These are phyloP conservation scores for Neurospora sp. DNA, from an alignment of 495 filamentous ascomycete species.

Conservation along the genomic window DNA sequence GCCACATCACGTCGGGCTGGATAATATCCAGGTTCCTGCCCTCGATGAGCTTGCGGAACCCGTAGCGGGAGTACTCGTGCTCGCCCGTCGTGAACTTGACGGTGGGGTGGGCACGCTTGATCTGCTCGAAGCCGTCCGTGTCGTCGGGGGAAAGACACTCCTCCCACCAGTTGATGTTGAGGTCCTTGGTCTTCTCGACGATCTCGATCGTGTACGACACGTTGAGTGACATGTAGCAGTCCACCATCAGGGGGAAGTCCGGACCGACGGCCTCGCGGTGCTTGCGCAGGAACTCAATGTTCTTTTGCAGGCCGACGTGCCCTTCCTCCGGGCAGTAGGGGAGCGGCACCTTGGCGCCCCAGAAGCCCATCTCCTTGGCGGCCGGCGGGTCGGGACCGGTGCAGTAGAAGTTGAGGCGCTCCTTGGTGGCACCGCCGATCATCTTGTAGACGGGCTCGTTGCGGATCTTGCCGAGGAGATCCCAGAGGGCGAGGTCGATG, in stretches of 20 bases:
- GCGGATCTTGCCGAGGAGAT: conserved; percentile 78
- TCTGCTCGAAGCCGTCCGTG: conserved; percentile 70
- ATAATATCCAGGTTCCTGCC: conserved; percentile 87
- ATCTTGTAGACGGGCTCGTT: conserved; percentile 91
- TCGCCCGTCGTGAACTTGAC: conserved; percentile 91
- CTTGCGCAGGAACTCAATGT: conserved; percentile 75
- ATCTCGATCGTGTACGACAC: conserved; percentile 87
- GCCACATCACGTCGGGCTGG: conserved; percentile 95
- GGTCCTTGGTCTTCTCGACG: conserved; percentile 64
- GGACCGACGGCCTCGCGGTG: conserved; percentile 78
- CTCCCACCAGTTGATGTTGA: conserved; percentile 96
- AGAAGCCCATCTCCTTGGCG: conserved; percentile 76
- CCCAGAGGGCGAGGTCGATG: conserved; percentile 87
- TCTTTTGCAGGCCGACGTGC: conserved; percentile 69
- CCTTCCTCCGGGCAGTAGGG: conserved; percentile 85
- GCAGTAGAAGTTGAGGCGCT: conserved; percentile 83
- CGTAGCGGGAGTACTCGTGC: conserved; percentile 86
- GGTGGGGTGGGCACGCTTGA: conserved; percentile 84
- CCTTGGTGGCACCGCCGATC: conserved; percentile 76
- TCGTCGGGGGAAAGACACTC: conserved; percentile 85
- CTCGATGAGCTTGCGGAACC: conserved; percentile 89
- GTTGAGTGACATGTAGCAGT: conserved; percentile 94
- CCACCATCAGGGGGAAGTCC: conserved; percentile 86
- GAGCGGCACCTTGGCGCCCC: conserved; percentile 78
- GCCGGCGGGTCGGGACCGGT: conserved; percentile 74